phyloP scores from a whole-genome alignment of 306 rosid species.

The Cotoneaster glaucophyllus region DNA sequence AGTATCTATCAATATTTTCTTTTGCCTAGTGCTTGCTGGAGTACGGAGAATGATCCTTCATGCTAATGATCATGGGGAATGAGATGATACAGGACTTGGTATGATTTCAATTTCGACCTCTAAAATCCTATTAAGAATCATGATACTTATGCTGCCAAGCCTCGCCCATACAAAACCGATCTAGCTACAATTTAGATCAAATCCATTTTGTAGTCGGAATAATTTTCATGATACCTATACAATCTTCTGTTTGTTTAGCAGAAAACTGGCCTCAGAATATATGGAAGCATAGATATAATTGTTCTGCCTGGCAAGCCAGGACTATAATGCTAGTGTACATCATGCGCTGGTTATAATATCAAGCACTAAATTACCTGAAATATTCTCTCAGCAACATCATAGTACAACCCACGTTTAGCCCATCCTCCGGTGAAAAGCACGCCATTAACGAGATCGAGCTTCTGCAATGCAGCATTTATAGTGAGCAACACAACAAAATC shows the following conservation, averaged over 20 bases:
- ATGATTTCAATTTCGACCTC: not conserved
- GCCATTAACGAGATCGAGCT: conserved; percentile 78
- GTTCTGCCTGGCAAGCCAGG: not conserved
- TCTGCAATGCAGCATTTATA: conserved; percentile 42
- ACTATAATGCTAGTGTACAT: not conserved
- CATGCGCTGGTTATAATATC: not conserved
- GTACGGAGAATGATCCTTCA: not conserved
- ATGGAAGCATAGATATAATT: not conserved
- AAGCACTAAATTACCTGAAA: conserved; percentile 43
- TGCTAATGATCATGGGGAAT: not conserved
- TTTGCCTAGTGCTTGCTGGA: not conserved
- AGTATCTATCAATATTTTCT: not conserved
- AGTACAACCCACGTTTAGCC: conserved; percentile 67
- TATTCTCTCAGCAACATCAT: conserved; percentile 40
- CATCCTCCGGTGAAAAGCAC: conserved; percentile 90
- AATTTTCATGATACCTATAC: not conserved
- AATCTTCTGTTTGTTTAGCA: not conserved
- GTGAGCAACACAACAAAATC: not conserved
- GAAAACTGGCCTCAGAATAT: not conserved
- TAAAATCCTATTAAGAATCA: not conserved
- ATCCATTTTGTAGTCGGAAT: not conserved
- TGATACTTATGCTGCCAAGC: not conserved
- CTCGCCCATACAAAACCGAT: not conserved
- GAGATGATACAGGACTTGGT: not conserved
- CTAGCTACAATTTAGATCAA: not conserved